A percentile compares a stretch with the other conserved stretches of the same genome.
Conservation (phyloP, 2,329 filamentous ascomycete genomes). For the Beauveria medogensis region DNA sequence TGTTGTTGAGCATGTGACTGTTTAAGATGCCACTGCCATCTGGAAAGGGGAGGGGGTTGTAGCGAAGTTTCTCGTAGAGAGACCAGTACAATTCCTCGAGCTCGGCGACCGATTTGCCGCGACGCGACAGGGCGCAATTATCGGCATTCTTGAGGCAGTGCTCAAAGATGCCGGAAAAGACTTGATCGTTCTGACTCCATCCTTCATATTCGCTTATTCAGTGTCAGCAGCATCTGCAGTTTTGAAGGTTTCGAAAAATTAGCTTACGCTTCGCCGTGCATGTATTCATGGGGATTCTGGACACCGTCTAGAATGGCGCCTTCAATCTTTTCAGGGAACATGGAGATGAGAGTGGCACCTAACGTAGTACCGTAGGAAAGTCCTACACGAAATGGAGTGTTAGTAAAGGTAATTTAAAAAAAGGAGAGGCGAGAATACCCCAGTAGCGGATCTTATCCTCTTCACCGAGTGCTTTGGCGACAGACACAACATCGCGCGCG, state of each 20-base stretch:
- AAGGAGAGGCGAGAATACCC: conserved; percentile 17
- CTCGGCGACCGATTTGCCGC: conserved; percentile 21
- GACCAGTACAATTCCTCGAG: conserved; percentile 27
- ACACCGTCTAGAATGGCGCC: conserved; percentile 30
- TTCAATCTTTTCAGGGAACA: conserved; percentile 34
- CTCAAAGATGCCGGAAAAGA: conserved; percentile 21
- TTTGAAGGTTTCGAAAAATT: too few relatives aligned
- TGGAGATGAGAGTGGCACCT: conserved; percentile 29
- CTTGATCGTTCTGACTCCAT: conserved; percentile 19
- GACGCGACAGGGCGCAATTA: conserved; percentile 22
- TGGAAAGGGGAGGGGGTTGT: conserved; percentile 17
- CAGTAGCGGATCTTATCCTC: conserved; percentile 24
- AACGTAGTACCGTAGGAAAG: conserved; percentile 33
- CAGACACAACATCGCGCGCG: conserved; percentile 28
- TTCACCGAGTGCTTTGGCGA: conserved; percentile 26
- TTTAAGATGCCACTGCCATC: conserved; percentile 18
- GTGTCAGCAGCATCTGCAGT: not conserved
- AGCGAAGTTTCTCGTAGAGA: conserved; percentile 21
- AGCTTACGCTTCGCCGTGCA: conserved; percentile 16
- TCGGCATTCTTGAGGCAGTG: conserved; percentile 20
- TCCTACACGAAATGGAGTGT: not conserved
- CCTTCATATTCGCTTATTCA: conserved; percentile 18
- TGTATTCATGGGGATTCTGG: conserved; percentile 26
- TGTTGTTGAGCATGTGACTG: conserved; percentile 17
- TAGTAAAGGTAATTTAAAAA: not conserved